Conservation (phyloP, 495 filamentous ascomycete genomes). For the Penicillium antarcticum region DNA sequence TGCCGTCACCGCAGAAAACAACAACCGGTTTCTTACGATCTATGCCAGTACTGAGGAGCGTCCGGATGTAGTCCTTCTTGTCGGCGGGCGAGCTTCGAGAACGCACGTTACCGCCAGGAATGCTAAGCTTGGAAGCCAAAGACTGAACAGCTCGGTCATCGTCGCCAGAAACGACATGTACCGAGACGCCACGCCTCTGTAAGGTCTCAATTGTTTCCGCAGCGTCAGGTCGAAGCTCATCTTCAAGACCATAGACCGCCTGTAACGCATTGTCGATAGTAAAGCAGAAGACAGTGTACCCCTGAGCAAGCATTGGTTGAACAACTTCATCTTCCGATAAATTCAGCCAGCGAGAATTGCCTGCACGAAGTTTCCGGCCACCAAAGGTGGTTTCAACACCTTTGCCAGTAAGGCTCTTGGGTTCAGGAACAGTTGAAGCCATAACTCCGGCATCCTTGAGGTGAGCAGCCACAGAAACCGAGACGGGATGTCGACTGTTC, state of each 20-base stretch:
- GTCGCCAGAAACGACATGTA: conserved; percentile 71
- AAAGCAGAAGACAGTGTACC: conserved; percentile 62
- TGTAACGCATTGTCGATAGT: conserved; percentile 45
- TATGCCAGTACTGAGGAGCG: too few relatives aligned
- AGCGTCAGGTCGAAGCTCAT: conserved; percentile 58
- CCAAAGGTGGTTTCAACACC: conserved; percentile 41
- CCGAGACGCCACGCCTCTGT: conserved; percentile 49
- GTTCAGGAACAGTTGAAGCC: conserved; percentile 30
- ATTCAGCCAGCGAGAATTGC: conserved; percentile 63
- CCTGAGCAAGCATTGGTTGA: conserved; percentile 37
- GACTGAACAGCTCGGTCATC: conserved; percentile 55
- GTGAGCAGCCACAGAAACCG: conserved; percentile 52
- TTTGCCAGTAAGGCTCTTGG: conserved; percentile 51
- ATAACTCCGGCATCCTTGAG: conserved; percentile 32
- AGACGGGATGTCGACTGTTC: conserved; percentile 67
- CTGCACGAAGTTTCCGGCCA: conserved; percentile 46
- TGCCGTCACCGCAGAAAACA: conserved; percentile 75
- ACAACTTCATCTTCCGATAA: conserved; percentile 40
- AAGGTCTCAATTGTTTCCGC: conserved; percentile 45
- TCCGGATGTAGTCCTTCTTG: conserved; percentile 65
- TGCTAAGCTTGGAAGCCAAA: conserved; percentile 51
- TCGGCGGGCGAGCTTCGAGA: conserved; percentile 56
- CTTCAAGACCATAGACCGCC: conserved; percentile 59
- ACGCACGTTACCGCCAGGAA: conserved; percentile 43
- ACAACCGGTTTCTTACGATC: too few relatives aligned